Percentiles rank a stretch among this genome's conserved stretches.
phyloP scores from a whole-genome alignment of 768 basidiomycete species.

The Lentinula edodes region DNA sequence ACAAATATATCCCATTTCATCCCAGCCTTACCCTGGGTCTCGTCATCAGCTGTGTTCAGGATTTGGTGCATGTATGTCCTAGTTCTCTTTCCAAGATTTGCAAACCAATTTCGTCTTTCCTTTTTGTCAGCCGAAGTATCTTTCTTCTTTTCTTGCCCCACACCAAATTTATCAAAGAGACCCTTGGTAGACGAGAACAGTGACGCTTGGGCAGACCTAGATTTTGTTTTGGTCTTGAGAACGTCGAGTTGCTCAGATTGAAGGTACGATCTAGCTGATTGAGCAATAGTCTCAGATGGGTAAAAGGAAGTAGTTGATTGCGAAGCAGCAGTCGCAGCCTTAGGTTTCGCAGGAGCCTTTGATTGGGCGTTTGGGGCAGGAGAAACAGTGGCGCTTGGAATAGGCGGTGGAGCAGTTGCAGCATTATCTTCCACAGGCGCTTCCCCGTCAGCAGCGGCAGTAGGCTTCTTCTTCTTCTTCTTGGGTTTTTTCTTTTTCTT shows the following conservation, averaged over 20 bases:
- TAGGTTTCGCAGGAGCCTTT: conserved; percentile 13
- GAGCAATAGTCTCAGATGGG: conserved; percentile 46
- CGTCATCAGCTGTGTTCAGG: conserved; percentile 48
- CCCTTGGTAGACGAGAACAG: conserved; percentile 38
- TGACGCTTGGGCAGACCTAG: conserved; percentile 54
- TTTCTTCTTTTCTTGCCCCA: conserved; percentile 31
- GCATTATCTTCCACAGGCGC: conserved; percentile 9
- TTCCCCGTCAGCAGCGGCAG: conserved; percentile 18
- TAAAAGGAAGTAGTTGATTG: conserved; percentile 27
- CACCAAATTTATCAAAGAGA: conserved; percentile 46
- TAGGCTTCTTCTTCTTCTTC: conserved; percentile 54
- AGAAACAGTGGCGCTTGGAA: conserved; percentile 14
- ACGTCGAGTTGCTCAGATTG: conserved; percentile 41
- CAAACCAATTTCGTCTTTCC: conserved; percentile 47
- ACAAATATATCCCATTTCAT: conserved; percentile 82
- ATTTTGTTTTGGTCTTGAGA: conserved; percentile 65
- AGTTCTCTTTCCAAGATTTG: conserved; percentile 54
- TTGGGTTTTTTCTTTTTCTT: conserved; percentile 76
- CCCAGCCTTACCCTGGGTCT: conserved; percentile 44
- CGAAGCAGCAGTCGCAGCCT: conserved; percentile 12
- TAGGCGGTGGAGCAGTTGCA: conserved; percentile 1
- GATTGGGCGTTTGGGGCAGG: conserved; percentile 9
- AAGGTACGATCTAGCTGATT: conserved; percentile 69
- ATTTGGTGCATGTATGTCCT: conserved; percentile 59
- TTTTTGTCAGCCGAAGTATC: conserved; percentile 23